Evolutionary conservation across 352 stramenopile species (phyloP).

Genomic region (Phytophthora pluvialis): DNA sequence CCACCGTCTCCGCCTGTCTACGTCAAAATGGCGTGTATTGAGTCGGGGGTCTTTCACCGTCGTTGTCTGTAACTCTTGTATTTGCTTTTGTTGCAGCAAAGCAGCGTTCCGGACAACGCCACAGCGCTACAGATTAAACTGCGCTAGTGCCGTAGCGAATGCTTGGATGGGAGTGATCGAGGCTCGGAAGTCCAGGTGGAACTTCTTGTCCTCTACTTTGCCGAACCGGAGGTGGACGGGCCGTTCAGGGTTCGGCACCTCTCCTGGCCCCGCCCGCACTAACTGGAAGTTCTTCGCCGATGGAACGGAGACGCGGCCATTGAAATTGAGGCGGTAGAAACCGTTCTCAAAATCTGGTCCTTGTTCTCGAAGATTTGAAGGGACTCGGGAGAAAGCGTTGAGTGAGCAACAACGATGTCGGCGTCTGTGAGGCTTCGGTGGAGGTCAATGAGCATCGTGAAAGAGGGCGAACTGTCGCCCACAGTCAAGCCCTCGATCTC

Average conservation of each 20-base stretch:
- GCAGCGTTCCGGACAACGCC: too few relatives aligned
- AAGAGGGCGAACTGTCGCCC: slow-evolving; percentile 47
- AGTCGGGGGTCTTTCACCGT: too few relatives aligned
- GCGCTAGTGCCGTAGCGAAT: slow-evolving; percentile 67
- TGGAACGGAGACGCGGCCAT: slow-evolving; percentile 74
- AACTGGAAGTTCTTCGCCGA: slow-evolving; percentile 88
- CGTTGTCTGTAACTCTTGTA: too few relatives aligned
- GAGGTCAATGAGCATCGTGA: slow-evolving; percentile 65
- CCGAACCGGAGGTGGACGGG: slow-evolving; percentile 74
- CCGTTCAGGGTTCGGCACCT: slow-evolving; percentile 19
- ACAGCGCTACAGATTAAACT: slow-evolving; percentile 79
- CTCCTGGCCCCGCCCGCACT: slow-evolving; percentile 23
- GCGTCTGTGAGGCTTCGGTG: slow-evolving; percentile 32
- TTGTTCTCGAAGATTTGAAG: slow-evolving; percentile 77
- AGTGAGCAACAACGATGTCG: slow-evolving; percentile 35
- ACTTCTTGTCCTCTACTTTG: slow-evolving; percentile 82
- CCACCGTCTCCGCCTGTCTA: too few relatives aligned
- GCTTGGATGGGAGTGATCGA: slow-evolving; percentile 79
- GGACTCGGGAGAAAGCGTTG: slow-evolving; percentile 16
- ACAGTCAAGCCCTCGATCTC: slow-evolving; percentile 61
- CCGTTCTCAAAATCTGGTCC: slow-evolving; percentile 72
- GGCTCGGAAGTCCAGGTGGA: slow-evolving; percentile 79
- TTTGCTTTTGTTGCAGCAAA: too few relatives aligned
- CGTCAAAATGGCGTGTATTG: too few relatives aligned
- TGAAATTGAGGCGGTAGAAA: slow-evolving; percentile 85